These are phyloP conservation scores for Cystobasidiopsis lactophilus DNA, from an alignment of 768 basidiomycete species.

Conservation along the genomic window DNA sequence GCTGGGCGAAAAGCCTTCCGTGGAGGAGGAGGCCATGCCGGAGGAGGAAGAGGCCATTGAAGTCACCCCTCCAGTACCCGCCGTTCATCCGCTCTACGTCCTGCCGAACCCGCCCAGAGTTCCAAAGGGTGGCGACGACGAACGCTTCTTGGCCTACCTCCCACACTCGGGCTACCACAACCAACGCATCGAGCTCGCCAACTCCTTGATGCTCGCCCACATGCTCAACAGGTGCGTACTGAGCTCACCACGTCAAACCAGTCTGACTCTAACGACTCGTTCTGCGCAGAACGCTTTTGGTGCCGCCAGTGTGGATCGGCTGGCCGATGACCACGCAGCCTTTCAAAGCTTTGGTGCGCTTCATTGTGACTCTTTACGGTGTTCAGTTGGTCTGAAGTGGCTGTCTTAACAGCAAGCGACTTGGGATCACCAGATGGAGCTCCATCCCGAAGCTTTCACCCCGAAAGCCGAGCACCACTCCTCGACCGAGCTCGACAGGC, in stretches of 20 bases:
- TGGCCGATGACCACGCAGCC: constrained; percentile 38
- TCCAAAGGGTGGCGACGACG: constrained; percentile 17
- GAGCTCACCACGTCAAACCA: constrained; percentile 27
- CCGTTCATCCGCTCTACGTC: background rate
- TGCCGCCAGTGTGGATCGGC: constrained; percentile 53
- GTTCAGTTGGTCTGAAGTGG: background rate
- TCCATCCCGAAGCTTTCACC: constrained; percentile 9
- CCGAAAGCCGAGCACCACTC: background rate
- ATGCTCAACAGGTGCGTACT: constrained; percentile 35
- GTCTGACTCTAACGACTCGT: constrained; percentile 49
- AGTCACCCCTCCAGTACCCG: background rate
- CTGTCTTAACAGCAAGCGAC: constrained; percentile 5
- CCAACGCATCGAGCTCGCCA: constrained; percentile 62
- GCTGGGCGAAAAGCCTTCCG: too few species aligned
- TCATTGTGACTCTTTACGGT: constrained; percentile 21
- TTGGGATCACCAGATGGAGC: constrained; percentile 10
- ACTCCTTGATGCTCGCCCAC: constrained; percentile 45
- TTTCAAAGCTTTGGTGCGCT: constrained; percentile 31
- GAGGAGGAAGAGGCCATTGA: too few species aligned
- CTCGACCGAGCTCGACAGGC: background rate
- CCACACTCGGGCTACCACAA: constrained; percentile 70
- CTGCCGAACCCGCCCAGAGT: background rate
- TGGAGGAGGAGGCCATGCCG: too few species aligned
- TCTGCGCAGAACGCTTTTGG: constrained; percentile 43
- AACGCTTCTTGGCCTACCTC: constrained; percentile 45